Conservation (phyloP, 352 stramenopile genomes). For the Blastocystis sp. region DNA sequence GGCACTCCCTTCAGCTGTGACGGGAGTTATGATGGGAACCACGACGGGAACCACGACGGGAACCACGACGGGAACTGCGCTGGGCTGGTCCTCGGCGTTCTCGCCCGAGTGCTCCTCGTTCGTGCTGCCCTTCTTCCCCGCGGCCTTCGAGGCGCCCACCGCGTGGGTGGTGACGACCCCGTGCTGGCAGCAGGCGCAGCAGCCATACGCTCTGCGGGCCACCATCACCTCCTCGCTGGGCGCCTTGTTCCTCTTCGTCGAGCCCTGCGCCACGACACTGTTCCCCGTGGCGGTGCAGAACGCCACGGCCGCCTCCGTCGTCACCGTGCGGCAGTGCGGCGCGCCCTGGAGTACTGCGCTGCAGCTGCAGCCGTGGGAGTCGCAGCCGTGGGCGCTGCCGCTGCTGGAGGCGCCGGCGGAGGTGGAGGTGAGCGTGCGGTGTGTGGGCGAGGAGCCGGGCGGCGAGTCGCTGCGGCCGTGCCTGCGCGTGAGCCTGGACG, state of each 20-base stretch:
- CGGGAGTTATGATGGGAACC: not conserved
- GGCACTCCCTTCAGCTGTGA: not conserved
- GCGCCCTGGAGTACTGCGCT: constrained; percentile 17
- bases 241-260: not conserved
- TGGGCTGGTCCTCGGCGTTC: not conserved
- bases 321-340: constrained; percentile 15
- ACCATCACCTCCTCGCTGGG: not conserved
- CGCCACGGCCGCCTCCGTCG: not conserved
- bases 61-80: too few species aligned
- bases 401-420: not conserved
- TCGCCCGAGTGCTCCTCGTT: not conserved
- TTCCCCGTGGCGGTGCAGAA: constrained; percentile 34
- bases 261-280: not conserved
- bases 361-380: not conserved
- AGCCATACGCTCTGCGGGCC: not conserved
- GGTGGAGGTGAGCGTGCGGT: not conserved
- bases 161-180: not conserved
- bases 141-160: not conserved
- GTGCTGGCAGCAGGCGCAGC: not conserved
- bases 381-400: constrained; percentile 26
- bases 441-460: not conserved
- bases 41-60: not conserved
- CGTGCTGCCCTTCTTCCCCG: not conserved
- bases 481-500: not conserved
- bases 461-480: not conserved